Conservation (phyloP, 805 yeast genomes). For the Saccharomycopsis schoenii region DNA sequence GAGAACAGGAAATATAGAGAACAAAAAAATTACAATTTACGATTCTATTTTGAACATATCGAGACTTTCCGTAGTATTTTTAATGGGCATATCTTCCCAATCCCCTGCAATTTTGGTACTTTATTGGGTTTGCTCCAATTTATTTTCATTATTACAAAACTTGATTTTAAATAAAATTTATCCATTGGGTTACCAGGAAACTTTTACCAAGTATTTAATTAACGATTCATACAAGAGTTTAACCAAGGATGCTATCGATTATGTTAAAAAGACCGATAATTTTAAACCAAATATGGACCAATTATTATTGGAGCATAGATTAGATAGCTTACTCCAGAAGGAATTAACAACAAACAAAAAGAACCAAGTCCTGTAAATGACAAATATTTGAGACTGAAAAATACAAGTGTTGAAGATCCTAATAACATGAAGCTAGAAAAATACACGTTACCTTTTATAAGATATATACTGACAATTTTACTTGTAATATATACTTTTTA, state of each 20-base stretch:
- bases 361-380: neutral
- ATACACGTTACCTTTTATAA: too few relatives aligned
- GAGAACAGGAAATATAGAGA: conserved; percentile 7
- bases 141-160: conserved; percentile 70
- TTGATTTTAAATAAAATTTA: conserved; percentile 31
- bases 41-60: conserved; percentile 62
- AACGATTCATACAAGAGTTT: neutral
- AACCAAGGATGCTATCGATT: neutral
- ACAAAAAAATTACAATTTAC: conserved; percentile 38
- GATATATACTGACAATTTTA: too few relatives aligned
- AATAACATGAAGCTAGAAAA: too few relatives aligned
- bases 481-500: too few relatives aligned
- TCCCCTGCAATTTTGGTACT: conserved; percentile 75
- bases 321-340: neutral
- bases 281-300: neutral
- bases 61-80: conserved; percentile 62
- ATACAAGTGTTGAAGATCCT: too few relatives aligned
- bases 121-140: conserved; percentile 88
- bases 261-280: neutral
- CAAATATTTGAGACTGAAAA: neutral
- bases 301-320: neutral
- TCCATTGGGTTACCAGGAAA: neutral
- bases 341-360: neutral
- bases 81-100: conserved; percentile 78
- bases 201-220: neutral